Conservation (phyloP, 805 yeast genomes). For the Schizosaccharomyces lindneri region DNA sequence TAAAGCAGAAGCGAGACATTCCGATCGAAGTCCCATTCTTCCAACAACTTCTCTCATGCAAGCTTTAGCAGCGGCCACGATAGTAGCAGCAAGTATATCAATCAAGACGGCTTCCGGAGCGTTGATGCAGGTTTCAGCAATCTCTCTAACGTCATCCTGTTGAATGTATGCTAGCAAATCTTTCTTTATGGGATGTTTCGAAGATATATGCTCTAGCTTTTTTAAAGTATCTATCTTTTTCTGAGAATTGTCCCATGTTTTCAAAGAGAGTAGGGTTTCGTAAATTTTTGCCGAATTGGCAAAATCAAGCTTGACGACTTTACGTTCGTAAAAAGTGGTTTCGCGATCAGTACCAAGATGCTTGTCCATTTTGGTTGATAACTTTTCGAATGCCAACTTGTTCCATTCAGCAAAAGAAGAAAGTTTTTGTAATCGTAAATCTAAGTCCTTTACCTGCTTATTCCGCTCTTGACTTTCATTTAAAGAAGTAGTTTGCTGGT, state of each 20-base stretch:
- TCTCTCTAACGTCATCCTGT: not conserved
- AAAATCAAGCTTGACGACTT: not conserved
- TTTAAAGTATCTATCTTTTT: not conserved
- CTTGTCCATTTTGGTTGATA: not conserved
- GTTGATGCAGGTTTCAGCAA: not conserved
- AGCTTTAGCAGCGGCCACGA: not conserved
- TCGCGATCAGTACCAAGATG: not conserved
- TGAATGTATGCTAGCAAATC: not conserved
- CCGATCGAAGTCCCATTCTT: not conserved
- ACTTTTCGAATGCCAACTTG: not conserved
- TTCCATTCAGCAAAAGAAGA: not conserved
- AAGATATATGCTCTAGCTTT: not conserved
- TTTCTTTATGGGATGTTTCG: not conserved
- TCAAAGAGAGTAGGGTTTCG: not conserved
- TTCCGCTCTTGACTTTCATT: not conserved
- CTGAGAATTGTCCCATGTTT: not conserved
- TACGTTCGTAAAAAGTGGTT: not conserved
- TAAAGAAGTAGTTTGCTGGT: not conserved
- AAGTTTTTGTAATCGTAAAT: not conserved
- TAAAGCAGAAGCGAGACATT: not conserved
- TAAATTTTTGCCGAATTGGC: not conserved
- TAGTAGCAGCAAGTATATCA: not conserved
- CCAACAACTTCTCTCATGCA: not conserved
- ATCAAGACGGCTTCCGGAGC: not conserved
- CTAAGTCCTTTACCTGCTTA: not conserved